Evolutionary conservation across 108 stramenopile species (phyloP).

Genomic region (Skeletonema marinoi): DNA sequence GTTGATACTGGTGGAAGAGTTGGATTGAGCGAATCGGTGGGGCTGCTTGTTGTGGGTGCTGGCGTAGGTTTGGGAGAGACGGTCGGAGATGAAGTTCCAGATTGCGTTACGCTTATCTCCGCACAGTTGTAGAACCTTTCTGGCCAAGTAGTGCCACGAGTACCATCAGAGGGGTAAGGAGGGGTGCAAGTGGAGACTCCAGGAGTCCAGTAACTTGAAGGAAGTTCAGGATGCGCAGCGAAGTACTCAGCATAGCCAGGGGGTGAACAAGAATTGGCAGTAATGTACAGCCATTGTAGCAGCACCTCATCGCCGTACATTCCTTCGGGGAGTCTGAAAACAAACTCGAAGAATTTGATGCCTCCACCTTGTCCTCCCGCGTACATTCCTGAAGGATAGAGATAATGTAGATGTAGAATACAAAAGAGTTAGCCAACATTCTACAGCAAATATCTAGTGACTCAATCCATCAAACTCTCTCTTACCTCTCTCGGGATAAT

Average conservation of each 20-base stretch:
- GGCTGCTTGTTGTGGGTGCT: neutral
- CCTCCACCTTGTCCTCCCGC: conserved; percentile 44
- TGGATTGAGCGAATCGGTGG: conserved; percentile 1
- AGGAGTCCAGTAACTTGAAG: conserved; percentile 11
- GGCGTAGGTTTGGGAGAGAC: conserved; percentile 23
- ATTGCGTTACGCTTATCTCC: conserved; percentile 8
- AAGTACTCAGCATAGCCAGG: conserved; percentile 54
- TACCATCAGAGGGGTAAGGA: conserved; percentile 35
- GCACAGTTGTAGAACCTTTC: conserved; percentile 38
- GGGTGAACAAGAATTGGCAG: conserved; percentile 53
- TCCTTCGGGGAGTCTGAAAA: conserved; percentile 40
- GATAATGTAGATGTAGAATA: neutral
- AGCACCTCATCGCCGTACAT: conserved; percentile 52
- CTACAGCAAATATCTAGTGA: too few relatives aligned
- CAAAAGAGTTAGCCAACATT: neutral
- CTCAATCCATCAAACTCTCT: too few relatives aligned
- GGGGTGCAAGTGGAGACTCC: conserved; percentile 25
- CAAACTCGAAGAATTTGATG: conserved; percentile 33
- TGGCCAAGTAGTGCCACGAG: conserved; percentile 21
- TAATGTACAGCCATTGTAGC: conserved; percentile 58
- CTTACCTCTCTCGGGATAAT: conserved; percentile 38
- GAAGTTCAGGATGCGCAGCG: conserved; percentile 20
- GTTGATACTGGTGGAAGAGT: conserved; percentile 1
- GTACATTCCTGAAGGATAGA: conserved; percentile 10
- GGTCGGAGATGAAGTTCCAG: conserved; percentile 3